Base-by-base conservation (phyloP, 2,329 filamentous ascomycete genomes). In the Cercospora beticola region DNA sequence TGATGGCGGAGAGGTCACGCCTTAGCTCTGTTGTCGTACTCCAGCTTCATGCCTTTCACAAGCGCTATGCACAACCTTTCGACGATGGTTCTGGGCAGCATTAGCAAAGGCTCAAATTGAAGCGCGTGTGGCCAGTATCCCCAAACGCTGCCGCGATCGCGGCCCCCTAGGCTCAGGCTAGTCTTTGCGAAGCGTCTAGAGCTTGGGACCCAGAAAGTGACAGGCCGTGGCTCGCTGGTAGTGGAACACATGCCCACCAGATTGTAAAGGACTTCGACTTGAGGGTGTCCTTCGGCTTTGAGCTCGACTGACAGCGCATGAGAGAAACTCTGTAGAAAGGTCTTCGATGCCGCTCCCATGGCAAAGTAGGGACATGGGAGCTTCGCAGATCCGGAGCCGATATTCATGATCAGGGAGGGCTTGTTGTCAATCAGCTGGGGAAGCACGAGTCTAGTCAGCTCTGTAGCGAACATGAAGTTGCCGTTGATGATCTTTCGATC, bases 311-410 rank as follows among this genome's bases (percentile, higher is more conserved):
- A 56, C 12, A 86, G 72, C 0, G 78, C 74, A 6, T 74, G 72
- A 0, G 80, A 81, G 66, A 82, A 81, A 0, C 78, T 75, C 59
- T 79, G 77, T 36, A 82, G 76, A 70, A 81, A 86, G 3, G 78
- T 79, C 76, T 86, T 86, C 10, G 79, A 76, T 0, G 78, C 78
- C 9, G 78, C 76, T 74, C 86, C 86, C 0, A 81, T 70, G 12
- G 75, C 73, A 1, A 86, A 68, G 67, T 82, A 82, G 0, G 85
- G 86, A 36, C 86, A 78, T 68, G 83, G 86, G 70, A 88, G 64
- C n/a, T 64, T 60, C 31, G 66, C 64, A 31, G 67, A 74, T 86
- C 85, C 10, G 78, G 77, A 4, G 71, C 71, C 69, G 21, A 70
- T 70, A 57, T 70, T 70, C 56, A 70, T 60, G 54, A 87, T 76